These are phyloP conservation scores for Beauveria sp. DNA, from an alignment of 2,329 filamentous ascomycete genomes.

Conservation along the genomic window DNA sequence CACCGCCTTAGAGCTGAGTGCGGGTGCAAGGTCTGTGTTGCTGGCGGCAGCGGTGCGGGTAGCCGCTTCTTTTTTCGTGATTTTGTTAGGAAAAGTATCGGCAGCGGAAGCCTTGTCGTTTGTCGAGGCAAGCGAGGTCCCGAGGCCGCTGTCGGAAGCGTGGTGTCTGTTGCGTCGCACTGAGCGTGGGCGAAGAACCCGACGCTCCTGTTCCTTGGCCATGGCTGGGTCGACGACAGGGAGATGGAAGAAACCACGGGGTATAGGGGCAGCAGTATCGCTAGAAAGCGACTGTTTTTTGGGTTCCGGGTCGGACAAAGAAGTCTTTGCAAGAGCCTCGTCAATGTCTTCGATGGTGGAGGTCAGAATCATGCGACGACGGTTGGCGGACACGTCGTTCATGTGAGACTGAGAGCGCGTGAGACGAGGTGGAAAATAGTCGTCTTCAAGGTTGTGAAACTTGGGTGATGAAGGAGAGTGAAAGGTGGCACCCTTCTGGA, in stretches of 20 bases:
- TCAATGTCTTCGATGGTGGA: slow-evolving; percentile 46
- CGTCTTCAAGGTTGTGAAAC: slow-evolving; percentile 26
- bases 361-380: slow-evolving; percentile 60
- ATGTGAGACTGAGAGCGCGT: slow-evolving; percentile 62
- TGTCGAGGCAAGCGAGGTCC: slow-evolving; percentile 66
- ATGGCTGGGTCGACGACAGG: slow-evolving; percentile 45
- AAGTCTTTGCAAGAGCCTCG: slow-evolving; percentile 45
- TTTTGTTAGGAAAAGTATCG: slow-evolving; percentile 34
- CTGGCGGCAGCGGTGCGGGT: slow-evolving; percentile 50
- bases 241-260: slow-evolving; percentile 50
- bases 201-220: slow-evolving; percentile 37
- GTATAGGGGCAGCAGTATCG: slow-evolving; percentile 53
- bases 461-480: slow-evolving; percentile 37
- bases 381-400: slow-evolving; percentile 64
- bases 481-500: slow-evolving; percentile 66
- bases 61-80: slow-evolving; percentile 25
- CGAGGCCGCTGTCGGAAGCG: slow-evolving; percentile 80
- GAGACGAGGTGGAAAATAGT: slow-evolving; percentile 46
- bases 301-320: slow-evolving; percentile 24
- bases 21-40: slow-evolving; percentile 42
- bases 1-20: slow-evolving; percentile 61
- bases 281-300: slow-evolving; percentile 28
- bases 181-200: slow-evolving; percentile 45
- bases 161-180: slow-evolving; percentile 56
- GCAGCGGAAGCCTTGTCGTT: slow-evolving; percentile 40